Evolutionary conservation across 352 stramenopile species (phyloP), one percentile per base, ranked within the genome.

Genomic region (Plasmopara muralis): DNA sequence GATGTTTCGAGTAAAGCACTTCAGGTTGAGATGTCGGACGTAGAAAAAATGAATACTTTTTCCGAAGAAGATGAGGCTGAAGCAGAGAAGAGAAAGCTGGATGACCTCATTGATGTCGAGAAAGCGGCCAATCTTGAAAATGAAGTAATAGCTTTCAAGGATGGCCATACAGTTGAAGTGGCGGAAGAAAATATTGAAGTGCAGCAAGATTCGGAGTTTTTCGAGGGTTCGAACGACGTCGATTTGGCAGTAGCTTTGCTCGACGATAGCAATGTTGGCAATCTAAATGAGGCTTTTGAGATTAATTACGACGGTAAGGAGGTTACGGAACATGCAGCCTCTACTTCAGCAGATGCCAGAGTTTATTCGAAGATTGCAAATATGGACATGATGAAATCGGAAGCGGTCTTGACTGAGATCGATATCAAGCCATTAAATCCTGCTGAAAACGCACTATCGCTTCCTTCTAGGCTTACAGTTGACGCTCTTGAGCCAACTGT

Each of bases 61-160:
- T 6, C 5, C 47, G 51, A 53, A 45, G 28, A 58, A 18, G 5
- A 10, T 48, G 46, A 53, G 7, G 18, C n/a, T 35, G 40, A 64
- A 1, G 16, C 5, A 41, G 39, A 9, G 18, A 2, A 30, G 15
- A 29, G 38, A 2, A 47, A 53, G 14, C n/a, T 45, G 8, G 51
- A 50, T 13, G 16, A 8, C 12, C 8, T 14, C 5, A 35, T 7
- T 15, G 16, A 43, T 13, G 16, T 34, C 28, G 43, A 63, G 13
- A 2, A 18, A 6, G 46, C 16, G 3, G 2, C 14, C 16, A 30
- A 16, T 37, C 28, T 43, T 14, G 43, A 62, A 54, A 47, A 53
- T n/a, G 35, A 44, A n/a, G 29, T 20, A 16, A 5, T 43, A 5
- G 13, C 8, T 33, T 60, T 20, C 12, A 44, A 53, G 18, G 53